Percentiles rank a stretch among this genome's conserved stretches.
Conservation (phyloP, 2,329 filamentous ascomycete genomes). For the Lachnellula subtilissima region DNA sequence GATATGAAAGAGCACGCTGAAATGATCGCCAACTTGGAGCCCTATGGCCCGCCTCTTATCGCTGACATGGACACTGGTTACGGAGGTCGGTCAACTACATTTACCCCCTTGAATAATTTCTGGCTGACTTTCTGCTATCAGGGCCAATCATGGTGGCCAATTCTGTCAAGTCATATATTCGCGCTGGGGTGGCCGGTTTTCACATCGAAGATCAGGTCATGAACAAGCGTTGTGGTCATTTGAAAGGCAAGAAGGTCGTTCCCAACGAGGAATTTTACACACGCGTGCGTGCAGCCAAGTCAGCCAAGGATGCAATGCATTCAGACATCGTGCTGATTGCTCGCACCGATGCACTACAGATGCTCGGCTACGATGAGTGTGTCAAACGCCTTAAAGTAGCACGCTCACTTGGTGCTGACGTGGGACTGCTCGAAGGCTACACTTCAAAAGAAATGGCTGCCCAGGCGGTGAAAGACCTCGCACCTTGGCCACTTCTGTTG, state of each 20-base stretch:
- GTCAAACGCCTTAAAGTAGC: slow-evolving; percentile 47
- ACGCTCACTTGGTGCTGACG: slow-evolving; percentile 52
- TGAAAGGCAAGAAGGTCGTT: slow-evolving; percentile 57
- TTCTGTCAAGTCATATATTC: slow-evolving; percentile 48
- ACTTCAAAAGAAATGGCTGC: slow-evolving; percentile 44
- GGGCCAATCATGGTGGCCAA: slow-evolving; percentile 42
- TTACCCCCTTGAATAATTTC: background rate
- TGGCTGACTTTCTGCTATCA: background rate
- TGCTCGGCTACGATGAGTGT: slow-evolving; percentile 52
- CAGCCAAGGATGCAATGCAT: slow-evolving; percentile 43
- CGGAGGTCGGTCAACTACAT: slow-evolving; percentile 16
- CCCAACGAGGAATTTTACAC: slow-evolving; percentile 43
- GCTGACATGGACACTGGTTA: slow-evolving; percentile 49
- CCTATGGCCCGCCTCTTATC: slow-evolving; percentile 44
- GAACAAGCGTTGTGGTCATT: slow-evolving; percentile 62
- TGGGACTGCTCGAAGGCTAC: slow-evolving; percentile 56
- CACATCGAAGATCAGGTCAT: slow-evolving; percentile 60
- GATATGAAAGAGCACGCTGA: slow-evolving; percentile 50
- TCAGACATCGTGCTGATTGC: slow-evolving; percentile 61
- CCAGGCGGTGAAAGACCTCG: slow-evolving; percentile 42
- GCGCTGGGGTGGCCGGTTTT: slow-evolving; percentile 52
- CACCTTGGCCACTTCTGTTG: slow-evolving; percentile 47
- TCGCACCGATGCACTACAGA: slow-evolving; percentile 56
- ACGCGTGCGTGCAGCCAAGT: slow-evolving; percentile 52
- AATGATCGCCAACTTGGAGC: slow-evolving; percentile 48